Evolutionary conservation across 2,329 filamentous ascomycete species (phyloP), one percentile per base, ranked within the genome.

Genomic region (Fusarium algeriense): DNA sequence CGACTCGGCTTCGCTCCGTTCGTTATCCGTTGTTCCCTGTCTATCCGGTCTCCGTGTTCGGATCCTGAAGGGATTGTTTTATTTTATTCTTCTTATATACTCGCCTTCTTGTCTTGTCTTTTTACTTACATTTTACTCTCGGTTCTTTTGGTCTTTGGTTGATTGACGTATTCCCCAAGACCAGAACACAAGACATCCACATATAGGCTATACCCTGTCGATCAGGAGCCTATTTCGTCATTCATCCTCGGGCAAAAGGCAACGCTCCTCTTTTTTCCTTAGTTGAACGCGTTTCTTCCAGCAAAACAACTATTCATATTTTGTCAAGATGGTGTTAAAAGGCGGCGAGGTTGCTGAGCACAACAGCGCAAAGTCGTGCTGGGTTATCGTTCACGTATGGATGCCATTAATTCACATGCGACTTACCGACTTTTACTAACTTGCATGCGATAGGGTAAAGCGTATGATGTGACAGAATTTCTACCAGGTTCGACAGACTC

Each of bases 391-490:
- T 66, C 93, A 97, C 82, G 93, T 89, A 81, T 69, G 83, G 57
- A 40, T 23, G 13, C n/a, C 56, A 14, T 32, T 53, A 35, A 56
- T 28, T 20, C 17, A 48, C 17, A 48, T 35, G 50, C 37, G 53
- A 53, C 48, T 53, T 38, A 50, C 35, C 53, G 45, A 66, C 53
- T 38, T 52, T 72, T 66, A 67, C 71, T 75, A 49, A 76, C 66
- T 40, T 45, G 34, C 7, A 23, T 23, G 64, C 63, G 53, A 70
- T 70, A 90, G 86, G 89, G 93, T 67, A 92, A 93, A 82, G 93
- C 91, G 62, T 97, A 97, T 83, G 94, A 97, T 85, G 93, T 97
- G 64, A 97, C 94, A 7, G 92, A 95, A 45, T 96, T 96, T 80
- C 82, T 97, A n/a, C 92, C 92, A 58, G 91, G 91, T 90, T 80